Evolutionary conservation across 495 filamentous ascomycete genomes (phyloP).

Genomic region (Aspergillus saccharolyticus): DNA sequence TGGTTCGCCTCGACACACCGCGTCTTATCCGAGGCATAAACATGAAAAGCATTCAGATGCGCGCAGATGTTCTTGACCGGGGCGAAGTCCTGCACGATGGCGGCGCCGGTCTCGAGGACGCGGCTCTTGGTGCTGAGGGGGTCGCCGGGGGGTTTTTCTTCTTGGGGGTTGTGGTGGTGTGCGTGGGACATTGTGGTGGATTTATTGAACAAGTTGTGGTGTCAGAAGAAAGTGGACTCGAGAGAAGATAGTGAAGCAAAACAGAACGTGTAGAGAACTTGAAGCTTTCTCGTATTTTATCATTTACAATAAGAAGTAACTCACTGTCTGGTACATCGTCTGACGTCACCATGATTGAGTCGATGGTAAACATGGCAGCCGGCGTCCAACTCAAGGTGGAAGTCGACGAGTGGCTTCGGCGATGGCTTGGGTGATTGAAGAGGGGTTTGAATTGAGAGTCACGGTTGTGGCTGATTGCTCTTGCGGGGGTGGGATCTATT

Average conservation of each 20-base stretch:
- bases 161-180: conserved; percentile 14
- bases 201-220: too few relatives aligned
- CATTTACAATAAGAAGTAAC: too few relatives aligned
- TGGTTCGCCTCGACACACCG: conserved; percentile 75
- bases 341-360: conserved; percentile 24
- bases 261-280: too few relatives aligned
- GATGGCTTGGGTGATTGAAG: neutral
- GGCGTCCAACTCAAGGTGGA: neutral
- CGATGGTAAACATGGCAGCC: conserved; percentile 5
- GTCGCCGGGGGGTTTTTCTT: conserved; percentile 44
- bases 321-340: too few relatives aligned
- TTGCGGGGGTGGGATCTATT: too few relatives aligned
- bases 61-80: conserved; percentile 77
- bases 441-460: too few relatives aligned
- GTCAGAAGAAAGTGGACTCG: too few relatives aligned
- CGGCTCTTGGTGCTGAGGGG: conserved; percentile 51
- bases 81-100: conserved; percentile 60
- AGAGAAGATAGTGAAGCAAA: too few relatives aligned
- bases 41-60: conserved; percentile 81
- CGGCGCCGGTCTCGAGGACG: conserved; percentile 62
- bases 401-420: neutral
- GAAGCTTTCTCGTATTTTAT: too few relatives aligned
- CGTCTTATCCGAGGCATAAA: conserved; percentile 63
- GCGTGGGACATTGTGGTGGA: neutral
- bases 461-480: too few relatives aligned